Conservation (phyloP, 1,284 basidiomycete genomes). For the Kalmanozyma brasiliensis region DNA sequence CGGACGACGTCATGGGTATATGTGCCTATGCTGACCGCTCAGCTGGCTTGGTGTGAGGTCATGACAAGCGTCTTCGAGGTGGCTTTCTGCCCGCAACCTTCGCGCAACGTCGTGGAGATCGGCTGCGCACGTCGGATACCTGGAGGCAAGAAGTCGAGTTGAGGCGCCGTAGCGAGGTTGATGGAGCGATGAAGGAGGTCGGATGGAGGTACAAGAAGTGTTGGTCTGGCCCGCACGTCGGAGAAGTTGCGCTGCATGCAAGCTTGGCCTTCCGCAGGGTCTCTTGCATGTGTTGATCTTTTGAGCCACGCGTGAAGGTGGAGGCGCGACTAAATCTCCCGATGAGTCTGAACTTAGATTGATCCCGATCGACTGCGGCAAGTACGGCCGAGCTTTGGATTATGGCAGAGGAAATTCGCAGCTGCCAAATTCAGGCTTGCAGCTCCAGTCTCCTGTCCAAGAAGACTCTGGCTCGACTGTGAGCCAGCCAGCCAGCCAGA, state of each 20-base stretch:
- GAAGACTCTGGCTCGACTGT: no score
- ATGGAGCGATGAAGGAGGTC: not conserved
- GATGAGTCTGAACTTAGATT: not conserved
- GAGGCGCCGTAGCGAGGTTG: no score
- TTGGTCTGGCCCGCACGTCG: slow-evolving; percentile 14
- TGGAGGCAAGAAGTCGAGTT: no score
- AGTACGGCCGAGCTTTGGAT: slow-evolving; percentile 23
- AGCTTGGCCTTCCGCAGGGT: slow-evolving; percentile 5
- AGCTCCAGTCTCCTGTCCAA: slow-evolving; percentile 1
- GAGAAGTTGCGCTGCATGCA: slow-evolving; percentile 18
- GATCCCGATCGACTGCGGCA: slow-evolving; percentile 39
- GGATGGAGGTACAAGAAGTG: slow-evolving; percentile 1
- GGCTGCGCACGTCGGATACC: no score
- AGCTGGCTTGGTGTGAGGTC: not conserved
- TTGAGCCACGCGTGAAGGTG: slow-evolving; percentile 4
- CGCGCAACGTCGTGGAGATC: no score
- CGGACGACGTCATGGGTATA: no score
- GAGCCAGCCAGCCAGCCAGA: slow-evolving; percentile 1
- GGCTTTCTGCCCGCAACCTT: not conserved
- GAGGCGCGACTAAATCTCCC: slow-evolving; percentile 19
- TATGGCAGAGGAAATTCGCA: not conserved
- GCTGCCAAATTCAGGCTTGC: slow-evolving; percentile 9
- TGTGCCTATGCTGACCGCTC: not conserved
- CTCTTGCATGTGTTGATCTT: slow-evolving; percentile 4
- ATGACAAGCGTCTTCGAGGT: not conserved